Conservation (phyloP, 164 flowering plant species). For the Houttuynia cordata region DNA sequence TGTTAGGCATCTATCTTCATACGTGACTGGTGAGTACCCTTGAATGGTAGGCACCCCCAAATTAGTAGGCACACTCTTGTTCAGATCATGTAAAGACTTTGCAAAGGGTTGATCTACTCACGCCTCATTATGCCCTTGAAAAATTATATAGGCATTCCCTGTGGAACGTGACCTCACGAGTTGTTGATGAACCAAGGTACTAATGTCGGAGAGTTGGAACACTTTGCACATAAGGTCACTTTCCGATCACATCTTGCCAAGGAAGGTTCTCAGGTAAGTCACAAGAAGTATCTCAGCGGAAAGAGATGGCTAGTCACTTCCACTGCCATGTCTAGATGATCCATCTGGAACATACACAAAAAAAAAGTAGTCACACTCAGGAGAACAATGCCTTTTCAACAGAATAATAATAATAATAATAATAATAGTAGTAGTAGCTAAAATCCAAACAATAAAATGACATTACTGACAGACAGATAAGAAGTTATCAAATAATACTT, state of each 20-base stretch:
- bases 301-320: slow-evolving; percentile 42
- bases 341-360: slow-evolving; percentile 26
- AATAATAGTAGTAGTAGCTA: too few relatives aligned
- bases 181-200: not conserved
- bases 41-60: not conserved
- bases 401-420: not conserved
- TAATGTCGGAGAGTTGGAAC: not conserved
- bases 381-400: not conserved
- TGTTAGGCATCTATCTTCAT: not conserved
- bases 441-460: too few relatives aligned
- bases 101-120: too few relatives aligned
- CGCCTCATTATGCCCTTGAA: too few relatives aligned
- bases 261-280: not conserved
- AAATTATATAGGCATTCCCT: too few relatives aligned
- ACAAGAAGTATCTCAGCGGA: slow-evolving; percentile 1
- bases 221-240: not conserved
- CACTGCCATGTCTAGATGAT: slow-evolving; percentile 32
- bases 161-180: too few relatives aligned
- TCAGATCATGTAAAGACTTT: too few relatives aligned
- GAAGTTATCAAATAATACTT: too few relatives aligned
- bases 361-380: not conserved
- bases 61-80: not conserved
- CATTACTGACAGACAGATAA: too few relatives aligned
- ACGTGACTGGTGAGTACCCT: not conserved
- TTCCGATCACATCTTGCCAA: not conserved